These are phyloP conservation scores for Lichtheimia ramosa DNA, from an alignment of 371 early-diverging fungal species.

Conservation along the genomic window DNA sequence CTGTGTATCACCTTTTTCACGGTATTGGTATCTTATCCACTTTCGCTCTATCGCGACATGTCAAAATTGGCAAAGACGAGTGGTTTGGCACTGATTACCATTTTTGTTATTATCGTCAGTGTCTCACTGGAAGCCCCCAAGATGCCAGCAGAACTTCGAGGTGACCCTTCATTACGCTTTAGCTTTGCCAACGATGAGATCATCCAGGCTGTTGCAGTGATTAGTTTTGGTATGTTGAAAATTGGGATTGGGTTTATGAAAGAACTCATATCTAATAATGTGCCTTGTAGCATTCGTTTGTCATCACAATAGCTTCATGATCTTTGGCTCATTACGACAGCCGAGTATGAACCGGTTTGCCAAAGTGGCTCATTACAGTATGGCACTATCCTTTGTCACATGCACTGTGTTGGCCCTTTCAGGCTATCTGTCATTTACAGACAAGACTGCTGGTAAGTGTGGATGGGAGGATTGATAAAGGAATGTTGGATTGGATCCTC, in stretches of 20 bases:
- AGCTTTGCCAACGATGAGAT: constrained; percentile 57
- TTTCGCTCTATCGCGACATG: constrained; percentile 79
- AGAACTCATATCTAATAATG: too few species aligned
- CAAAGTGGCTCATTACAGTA: constrained; percentile 71
- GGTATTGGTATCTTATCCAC: constrained; percentile 67
- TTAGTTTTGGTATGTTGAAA: constrained; percentile 69
- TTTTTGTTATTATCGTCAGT: constrained; percentile 69
- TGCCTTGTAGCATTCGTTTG: constrained; percentile 70
- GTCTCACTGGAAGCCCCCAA: constrained; percentile 74
- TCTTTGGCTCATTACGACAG: constrained; percentile 73
- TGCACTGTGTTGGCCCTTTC: constrained; percentile 66
- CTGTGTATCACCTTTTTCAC: constrained; percentile 71
- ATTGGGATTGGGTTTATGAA: background rate
- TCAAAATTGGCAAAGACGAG: constrained; percentile 80
- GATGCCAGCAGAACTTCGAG: constrained; percentile 53
- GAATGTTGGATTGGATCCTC: too few species aligned
- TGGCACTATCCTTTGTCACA: constrained; percentile 63
- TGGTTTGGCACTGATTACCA: constrained; percentile 73
- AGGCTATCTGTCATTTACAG: constrained; percentile 72
- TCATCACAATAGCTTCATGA: constrained; percentile 83
- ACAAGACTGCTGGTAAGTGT: constrained; percentile 63
- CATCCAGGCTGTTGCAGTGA: constrained; percentile 79
- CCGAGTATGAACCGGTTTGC: constrained; percentile 76
- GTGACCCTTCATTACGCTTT: constrained; percentile 46
- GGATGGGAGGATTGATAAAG: background rate